phyloP scores from a whole-genome alignment of 2,329 filamentous ascomycete species.

The Blastomyces percursus region DNA sequence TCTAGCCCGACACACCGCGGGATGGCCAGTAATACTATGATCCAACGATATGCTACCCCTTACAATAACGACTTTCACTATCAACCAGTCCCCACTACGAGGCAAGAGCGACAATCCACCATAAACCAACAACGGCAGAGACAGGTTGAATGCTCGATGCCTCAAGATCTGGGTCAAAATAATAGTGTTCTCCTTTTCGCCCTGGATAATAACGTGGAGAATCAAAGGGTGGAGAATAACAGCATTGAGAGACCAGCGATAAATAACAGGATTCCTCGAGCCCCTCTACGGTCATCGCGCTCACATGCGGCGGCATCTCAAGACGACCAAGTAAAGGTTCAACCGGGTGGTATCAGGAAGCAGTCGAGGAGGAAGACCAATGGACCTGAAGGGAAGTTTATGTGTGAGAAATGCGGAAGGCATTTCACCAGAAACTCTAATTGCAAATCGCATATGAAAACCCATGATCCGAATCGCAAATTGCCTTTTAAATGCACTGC shows the following conservation, averaged over 20 bases:
- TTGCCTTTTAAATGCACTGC: slow-evolving; percentile 60
- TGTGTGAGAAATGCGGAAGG: slow-evolving; percentile 64
- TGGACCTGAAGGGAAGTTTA: slow-evolving; percentile 53
- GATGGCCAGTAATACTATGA: slow-evolving; percentile 1
- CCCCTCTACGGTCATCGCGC: slow-evolving; percentile 5
- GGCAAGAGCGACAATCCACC: neutral
- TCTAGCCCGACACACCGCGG: slow-evolving; percentile 4
- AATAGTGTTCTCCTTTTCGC: slow-evolving; percentile 5
- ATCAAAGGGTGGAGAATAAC: slow-evolving; percentile 8
- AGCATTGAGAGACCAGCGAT: neutral
- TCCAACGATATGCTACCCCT: slow-evolving; percentile 5
- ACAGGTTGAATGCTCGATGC: slow-evolving; percentile 7
- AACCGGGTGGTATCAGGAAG: slow-evolving; percentile 7
- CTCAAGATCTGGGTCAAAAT: neutral
- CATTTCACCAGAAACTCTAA: slow-evolving; percentile 78
- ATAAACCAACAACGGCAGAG: slow-evolving; percentile 15
- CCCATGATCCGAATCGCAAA: slow-evolving; percentile 61
- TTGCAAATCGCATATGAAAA: slow-evolving; percentile 75
- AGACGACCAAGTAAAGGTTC: neutral
- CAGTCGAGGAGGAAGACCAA: slow-evolving; percentile 2
- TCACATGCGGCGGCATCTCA: neutral
- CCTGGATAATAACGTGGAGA: slow-evolving; percentile 9
- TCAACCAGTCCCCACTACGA: neutral
- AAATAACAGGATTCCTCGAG: slow-evolving; percentile 6
- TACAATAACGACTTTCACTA: slow-evolving; percentile 5